These are phyloP conservation scores for Annulohypoxylon nitens DNA, from an alignment of 495 filamentous ascomycete genomes.

Conservation along the genomic window DNA sequence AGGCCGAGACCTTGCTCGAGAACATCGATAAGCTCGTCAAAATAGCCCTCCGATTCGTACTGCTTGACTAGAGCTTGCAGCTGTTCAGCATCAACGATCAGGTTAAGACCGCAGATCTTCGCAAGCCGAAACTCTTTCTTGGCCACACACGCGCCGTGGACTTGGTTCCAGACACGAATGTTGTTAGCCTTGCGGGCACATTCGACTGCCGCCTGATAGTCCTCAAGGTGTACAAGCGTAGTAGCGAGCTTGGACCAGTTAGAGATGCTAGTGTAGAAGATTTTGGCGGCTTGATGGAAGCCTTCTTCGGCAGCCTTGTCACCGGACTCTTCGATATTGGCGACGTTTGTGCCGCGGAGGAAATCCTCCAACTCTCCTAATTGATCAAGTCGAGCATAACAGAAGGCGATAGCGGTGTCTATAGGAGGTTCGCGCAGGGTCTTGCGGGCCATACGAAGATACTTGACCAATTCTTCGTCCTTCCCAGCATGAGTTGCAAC, in stretches of 20 bases:
- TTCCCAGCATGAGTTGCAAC: conserved; percentile 96
- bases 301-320: conserved; percentile 98
- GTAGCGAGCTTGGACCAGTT: conserved; percentile 99
- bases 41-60: conserved; percentile 97
- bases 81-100: conserved; percentile 98
- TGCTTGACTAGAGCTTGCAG: conserved; percentile 92
- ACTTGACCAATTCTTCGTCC: conserved; percentile 98
- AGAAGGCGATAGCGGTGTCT: conserved; percentile 94
- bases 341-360: conserved; percentile 92
- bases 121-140: conserved; percentile 99
- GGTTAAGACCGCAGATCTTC: conserved; percentile 98
- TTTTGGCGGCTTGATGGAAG: conserved; percentile 96
- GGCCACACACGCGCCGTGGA: conserved; percentile 94
- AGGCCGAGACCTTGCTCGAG: conserved; percentile 96
- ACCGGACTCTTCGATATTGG: conserved; percentile 93
- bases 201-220: conserved; percentile 98
- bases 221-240: conserved; percentile 93
- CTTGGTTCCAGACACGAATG: conserved; percentile 99
- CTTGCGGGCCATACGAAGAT: conserved; percentile 95
- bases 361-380: conserved; percentile 97
- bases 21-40: conserved; percentile 94
- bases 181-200: conserved; percentile 99
- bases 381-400: conserved; percentile 90
- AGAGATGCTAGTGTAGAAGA: conserved; percentile 97
- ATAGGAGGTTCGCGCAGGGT: conserved; percentile 94